A percentile compares a stretch with the other conserved stretches of the same genome.
phyloP scores from a whole-genome alignment of 192 early-diverging fungal genomes.

The Entomortierella chlamydospora region DNA sequence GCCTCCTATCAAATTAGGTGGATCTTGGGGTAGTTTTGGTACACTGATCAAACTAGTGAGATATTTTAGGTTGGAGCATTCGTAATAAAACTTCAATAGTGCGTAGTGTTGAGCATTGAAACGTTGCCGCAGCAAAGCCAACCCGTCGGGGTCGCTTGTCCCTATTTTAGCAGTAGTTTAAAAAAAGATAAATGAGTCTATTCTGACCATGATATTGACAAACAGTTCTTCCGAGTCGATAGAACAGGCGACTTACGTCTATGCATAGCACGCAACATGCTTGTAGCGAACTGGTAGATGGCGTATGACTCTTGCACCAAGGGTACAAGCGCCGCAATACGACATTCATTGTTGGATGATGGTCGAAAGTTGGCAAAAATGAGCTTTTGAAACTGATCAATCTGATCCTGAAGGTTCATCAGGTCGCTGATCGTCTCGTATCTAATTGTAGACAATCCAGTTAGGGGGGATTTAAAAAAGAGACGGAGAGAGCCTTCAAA shows the following conservation, averaged over 20 bases:
- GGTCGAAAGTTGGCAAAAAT: conserved; percentile 88
- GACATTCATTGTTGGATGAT: conserved; percentile 91
- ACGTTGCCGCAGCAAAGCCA: conserved; percentile 86
- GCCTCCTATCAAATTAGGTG: conserved; percentile 85
- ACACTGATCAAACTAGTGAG: conserved; percentile 92
- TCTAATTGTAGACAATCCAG: too few species aligned
- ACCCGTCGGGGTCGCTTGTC: conserved; percentile 81
- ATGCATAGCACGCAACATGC: conserved; percentile 98
- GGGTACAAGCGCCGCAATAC: conserved; percentile 95
- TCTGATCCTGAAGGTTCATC: conserved; percentile 90
- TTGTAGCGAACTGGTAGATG: conserved; percentile 96
- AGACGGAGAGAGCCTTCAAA: background rate
- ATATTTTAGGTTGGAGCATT: conserved; percentile 91
- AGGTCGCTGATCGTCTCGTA: conserved; percentile 98
- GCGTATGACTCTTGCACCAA: conserved; percentile 95
- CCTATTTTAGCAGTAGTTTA: conserved; percentile 14
- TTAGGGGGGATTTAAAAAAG: too few species aligned
- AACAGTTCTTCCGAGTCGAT: too few species aligned
- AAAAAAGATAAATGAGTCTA: too few species aligned
- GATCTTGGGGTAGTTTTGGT: conserved; percentile 83
- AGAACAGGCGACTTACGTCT: conserved; percentile 60
- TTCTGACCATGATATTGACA: too few species aligned
- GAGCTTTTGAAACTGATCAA: conserved; percentile 91
- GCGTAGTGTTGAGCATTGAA: conserved; percentile 91
- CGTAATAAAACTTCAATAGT: conserved; percentile 90